Base-by-base conservation (phyloP, 1,284 basidiomycete genomes). In the Cryptococcus hybrid region DNA sequence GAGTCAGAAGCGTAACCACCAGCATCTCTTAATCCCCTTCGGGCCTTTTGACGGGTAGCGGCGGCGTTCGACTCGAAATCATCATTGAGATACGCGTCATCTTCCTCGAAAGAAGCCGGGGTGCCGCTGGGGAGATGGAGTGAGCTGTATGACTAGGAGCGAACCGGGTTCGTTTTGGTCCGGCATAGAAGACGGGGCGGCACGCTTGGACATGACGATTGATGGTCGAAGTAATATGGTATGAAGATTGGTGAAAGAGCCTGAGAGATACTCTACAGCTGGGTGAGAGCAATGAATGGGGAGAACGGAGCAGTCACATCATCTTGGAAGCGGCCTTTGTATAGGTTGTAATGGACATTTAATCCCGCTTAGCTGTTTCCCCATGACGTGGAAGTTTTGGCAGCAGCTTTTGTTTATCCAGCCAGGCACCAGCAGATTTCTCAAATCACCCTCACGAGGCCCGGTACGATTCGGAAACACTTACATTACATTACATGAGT, bases 1-100 rank as follows among this genome's bases (percentile, higher is more conserved):
- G 86, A 94, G 75, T 97, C 94, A 1, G 90, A 92, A 5, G 92
- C 92, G 74, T 96, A 97, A 3, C 93, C 94, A 54, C 91, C 90
- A 34, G 84, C 88, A 54, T 80, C 76, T 70, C 87, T 88, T 56
- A 94, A 84, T 6, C 65, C 84, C 80, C 55, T 87, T 84, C 76
- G 85, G 83, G 54, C 87, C 84, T 71, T 90, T 80, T 69, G 88
- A 85, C 44, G 85, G 3, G 63, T 62, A 12, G 50, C 44, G n/a
- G 65, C 61, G 18, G 56, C 67, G 18, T 67, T 57, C 56, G 73
- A 62, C 2, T 65, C 71, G 18, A 78, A 58, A 60, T 78, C 75
- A 40, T 72, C 72, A 47, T 78, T 73, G 51, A 76, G 70, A 45
- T 69, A 64, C 36, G 61, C 64, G 47, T 66, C 64, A 46, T 60